A percentile compares a stretch with the other conserved stretches of the same genome.
These are phyloP conservation scores for Citrus medica DNA, from an alignment of 345 rosid genomes.

Conservation along the genomic window DNA sequence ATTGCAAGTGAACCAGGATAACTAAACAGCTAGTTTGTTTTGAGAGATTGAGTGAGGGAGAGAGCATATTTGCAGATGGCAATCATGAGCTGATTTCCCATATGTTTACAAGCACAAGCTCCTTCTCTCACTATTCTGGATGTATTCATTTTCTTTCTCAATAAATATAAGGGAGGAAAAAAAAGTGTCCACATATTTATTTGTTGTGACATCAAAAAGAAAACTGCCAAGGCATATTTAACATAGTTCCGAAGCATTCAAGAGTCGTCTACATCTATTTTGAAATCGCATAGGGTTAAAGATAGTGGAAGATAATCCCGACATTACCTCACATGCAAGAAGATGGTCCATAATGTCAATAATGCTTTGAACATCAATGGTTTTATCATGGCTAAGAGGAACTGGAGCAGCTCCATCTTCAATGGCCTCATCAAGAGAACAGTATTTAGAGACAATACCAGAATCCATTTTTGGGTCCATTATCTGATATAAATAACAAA, in stretches of 20 bases:
- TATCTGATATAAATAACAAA: conserved; percentile 45
- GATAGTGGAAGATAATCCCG: not conserved
- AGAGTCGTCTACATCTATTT: conserved; percentile 1
- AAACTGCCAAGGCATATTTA: not conserved
- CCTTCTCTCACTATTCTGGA: not conserved
- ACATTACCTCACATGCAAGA: conserved; percentile 83
- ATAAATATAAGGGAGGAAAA: not conserved
- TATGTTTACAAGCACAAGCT: not conserved
- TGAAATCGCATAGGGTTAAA: not conserved
- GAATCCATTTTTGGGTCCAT: conserved; percentile 99
- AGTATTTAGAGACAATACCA: conserved; percentile 71
- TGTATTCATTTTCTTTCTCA: not conserved
- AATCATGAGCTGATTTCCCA: not conserved
- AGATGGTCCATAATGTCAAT: conserved; percentile 97
- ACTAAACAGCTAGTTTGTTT: not conserved
- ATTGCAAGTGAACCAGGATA: not conserved
- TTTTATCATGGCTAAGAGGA: conserved; percentile 65
- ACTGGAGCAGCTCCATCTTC: conserved; percentile 84
- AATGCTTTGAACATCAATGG: conserved; percentile 62
- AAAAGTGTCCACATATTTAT: not conserved
- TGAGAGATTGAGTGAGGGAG: not conserved
- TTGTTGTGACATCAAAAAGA: not conserved
- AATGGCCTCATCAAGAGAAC: conserved; percentile 90
- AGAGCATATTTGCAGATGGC: not conserved
- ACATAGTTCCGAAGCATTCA: not conserved